These are phyloP conservation scores for Apiotrichum domesticum DNA, from an alignment of 1,284 basidiomycete species.

Conservation along the genomic window DNA sequence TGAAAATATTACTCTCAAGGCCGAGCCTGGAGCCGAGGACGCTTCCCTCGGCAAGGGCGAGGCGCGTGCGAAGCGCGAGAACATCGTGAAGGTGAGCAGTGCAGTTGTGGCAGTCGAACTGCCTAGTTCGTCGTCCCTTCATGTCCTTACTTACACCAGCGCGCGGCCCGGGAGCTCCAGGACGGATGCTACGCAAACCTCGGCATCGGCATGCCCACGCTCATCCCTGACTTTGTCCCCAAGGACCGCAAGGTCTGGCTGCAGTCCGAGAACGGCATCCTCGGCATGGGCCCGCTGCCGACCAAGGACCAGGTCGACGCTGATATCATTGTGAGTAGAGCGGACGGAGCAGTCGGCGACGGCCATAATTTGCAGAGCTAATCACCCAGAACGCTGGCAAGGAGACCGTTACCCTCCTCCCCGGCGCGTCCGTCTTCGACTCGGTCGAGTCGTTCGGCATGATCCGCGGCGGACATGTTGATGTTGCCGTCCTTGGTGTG, in stretches of 20 bases:
- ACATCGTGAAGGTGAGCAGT: conserved; percentile 53
- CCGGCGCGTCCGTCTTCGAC: conserved; percentile 84
- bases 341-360: too few relatives aligned
- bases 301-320: conserved; percentile 76
- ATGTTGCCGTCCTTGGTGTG: conserved; percentile 75
- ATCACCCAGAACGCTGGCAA: conserved; percentile 85
- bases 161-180: conserved; percentile 79
- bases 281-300: conserved; percentile 93
- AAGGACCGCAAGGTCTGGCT: conserved; percentile 76
- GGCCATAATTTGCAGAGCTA: too few relatives aligned
- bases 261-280: conserved; percentile 87
- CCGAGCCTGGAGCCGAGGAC: conserved; percentile 30
- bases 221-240: conserved; percentile 78
- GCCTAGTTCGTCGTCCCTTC: too few relatives aligned
- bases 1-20: conserved; percentile 58
- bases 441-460: conserved; percentile 64
- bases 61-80: conserved; percentile 52
- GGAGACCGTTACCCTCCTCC: conserved; percentile 86
- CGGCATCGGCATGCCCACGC: conserved; percentile 78
- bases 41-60: conserved; percentile 45
- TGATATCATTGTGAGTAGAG: conserved; percentile 61
- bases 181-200: conserved; percentile 79
- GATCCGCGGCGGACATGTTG: conserved; percentile 92
- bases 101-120: too few relatives aligned
- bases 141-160: conserved; percentile 23